Conservation (phyloP, 768 basidiomycete genomes). For the Rhodocollybia butyracea region DNA sequence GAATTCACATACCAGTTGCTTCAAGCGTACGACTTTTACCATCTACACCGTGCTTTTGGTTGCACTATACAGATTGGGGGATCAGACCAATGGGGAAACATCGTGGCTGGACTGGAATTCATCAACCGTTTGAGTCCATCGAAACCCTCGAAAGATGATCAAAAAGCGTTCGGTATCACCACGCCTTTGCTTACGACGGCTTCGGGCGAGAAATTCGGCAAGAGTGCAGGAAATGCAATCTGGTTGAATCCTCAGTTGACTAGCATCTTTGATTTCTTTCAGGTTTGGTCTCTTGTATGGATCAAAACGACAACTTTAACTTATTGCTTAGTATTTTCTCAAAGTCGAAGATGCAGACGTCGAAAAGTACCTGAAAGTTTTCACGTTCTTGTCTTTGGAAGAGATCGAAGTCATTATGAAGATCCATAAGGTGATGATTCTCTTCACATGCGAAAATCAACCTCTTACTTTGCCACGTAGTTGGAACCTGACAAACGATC, state of each 20-base stretch:
- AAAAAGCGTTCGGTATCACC: slow-evolving; percentile 74
- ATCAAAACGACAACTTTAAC: background rate
- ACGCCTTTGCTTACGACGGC: slow-evolving; percentile 92
- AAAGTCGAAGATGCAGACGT: slow-evolving; percentile 79
- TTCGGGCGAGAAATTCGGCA: slow-evolving; percentile 93
- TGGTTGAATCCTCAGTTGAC: slow-evolving; percentile 83
- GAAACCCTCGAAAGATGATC: slow-evolving; percentile 23
- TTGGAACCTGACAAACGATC: slow-evolving; percentile 38
- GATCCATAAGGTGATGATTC: slow-evolving; percentile 49
- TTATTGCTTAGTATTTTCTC: slow-evolving; percentile 74
- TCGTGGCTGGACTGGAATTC: slow-evolving; percentile 88
- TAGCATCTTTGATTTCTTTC: slow-evolving; percentile 91
- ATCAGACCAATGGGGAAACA: slow-evolving; percentile 99
- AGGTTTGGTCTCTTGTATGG: slow-evolving; percentile 47
- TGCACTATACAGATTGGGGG: slow-evolving; percentile 93
- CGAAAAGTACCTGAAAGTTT: slow-evolving; percentile 72
- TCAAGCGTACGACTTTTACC: slow-evolving; percentile 93
- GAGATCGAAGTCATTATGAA: slow-evolving; percentile 55
- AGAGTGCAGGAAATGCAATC: slow-evolving; percentile 93
- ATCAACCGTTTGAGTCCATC: slow-evolving; percentile 54
- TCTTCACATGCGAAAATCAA: background rate
- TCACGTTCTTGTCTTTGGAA: slow-evolving; percentile 68
- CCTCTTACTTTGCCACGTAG: slow-evolving; percentile 19
- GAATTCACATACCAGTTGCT: slow-evolving; percentile 98
- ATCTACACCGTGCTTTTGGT: slow-evolving; percentile 57